These are phyloP conservation scores for Mycena belliarum DNA, from an alignment of 768 basidiomycete genomes.

Conservation along the genomic window DNA sequence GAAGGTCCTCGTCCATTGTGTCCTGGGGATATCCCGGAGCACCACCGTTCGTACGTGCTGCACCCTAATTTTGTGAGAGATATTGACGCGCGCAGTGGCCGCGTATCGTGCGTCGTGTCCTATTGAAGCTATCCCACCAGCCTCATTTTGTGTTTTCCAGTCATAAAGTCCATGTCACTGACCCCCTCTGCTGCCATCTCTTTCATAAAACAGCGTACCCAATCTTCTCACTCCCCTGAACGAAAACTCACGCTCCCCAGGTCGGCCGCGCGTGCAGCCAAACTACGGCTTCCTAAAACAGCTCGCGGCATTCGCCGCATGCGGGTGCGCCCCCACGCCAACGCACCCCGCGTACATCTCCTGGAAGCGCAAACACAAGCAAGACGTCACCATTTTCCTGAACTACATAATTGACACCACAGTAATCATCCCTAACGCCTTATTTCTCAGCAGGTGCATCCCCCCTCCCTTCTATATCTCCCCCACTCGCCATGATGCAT, in stretches of 20 bases:
- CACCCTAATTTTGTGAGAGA: background rate
- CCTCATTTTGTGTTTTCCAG: slow-evolving; percentile 28
- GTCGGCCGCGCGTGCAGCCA: slow-evolving; percentile 42
- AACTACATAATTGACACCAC: slow-evolving; percentile 54
- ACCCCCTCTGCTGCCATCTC: slow-evolving; percentile 45
- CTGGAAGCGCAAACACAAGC: slow-evolving; percentile 60
- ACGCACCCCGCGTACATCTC: slow-evolving; percentile 47
- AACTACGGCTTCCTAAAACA: slow-evolving; percentile 63
- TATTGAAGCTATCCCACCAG: background rate
- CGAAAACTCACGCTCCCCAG: slow-evolving; percentile 26
- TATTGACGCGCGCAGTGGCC: background rate
- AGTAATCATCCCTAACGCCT: slow-evolving; percentile 46
- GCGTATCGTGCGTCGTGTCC: slow-evolving; percentile 15
- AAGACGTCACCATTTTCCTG: slow-evolving; percentile 54
- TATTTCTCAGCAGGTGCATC: slow-evolving; percentile 54
- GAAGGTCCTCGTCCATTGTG: slow-evolving; percentile 68
- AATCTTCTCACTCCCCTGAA: background rate
- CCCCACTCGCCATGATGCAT: background rate
- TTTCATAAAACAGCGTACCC: slow-evolving; percentile 50
- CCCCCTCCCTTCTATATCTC: background rate
- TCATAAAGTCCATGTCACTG: slow-evolving; percentile 50
- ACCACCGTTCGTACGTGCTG: slow-evolving; percentile 56
- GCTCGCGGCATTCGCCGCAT: slow-evolving; percentile 53
- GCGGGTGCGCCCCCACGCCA: slow-evolving; percentile 46
- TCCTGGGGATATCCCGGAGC: slow-evolving; percentile 74